phyloP scores from a whole-genome alignment of 202 grass and related monocot genomes.

The Setaria italica region DNA sequence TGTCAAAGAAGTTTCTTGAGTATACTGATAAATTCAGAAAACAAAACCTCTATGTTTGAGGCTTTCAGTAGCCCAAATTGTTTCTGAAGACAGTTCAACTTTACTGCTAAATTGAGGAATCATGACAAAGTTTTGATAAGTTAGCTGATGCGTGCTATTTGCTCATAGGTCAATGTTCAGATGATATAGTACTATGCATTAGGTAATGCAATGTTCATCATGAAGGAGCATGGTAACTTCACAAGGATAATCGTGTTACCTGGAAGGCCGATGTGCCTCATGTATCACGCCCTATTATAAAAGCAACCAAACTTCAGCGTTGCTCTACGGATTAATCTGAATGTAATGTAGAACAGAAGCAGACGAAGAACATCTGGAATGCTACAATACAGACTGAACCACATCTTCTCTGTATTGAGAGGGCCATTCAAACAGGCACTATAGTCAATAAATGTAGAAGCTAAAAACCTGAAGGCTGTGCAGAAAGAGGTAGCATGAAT shows the following conservation, averaged over 20 bases:
- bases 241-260: conserved; percentile 40
- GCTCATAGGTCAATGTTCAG: not conserved
- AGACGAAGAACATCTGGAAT: not conserved
- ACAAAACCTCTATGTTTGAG: not conserved
- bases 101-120: conserved; percentile 12
- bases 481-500: no score
- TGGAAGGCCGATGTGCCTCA: conserved; percentile 40
- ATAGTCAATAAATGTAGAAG: no score
- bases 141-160: not conserved
- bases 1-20: not conserved
- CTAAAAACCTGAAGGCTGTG: no score
- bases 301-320: not conserved
- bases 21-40: not conserved
- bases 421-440: not conserved
- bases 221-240: not conserved
- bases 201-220: not conserved
- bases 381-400: not conserved
- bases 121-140: not conserved
- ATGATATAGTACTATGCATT: not conserved
- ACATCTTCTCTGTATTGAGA: not conserved
- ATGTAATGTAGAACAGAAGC: not conserved
- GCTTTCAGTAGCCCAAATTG: not conserved
- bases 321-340: not conserved
- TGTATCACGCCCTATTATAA: conserved; percentile 40
- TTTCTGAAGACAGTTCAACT: not conserved